Percentiles rank a stretch among this genome's conserved stretches.
Conservation (phyloP, 2,329 filamentous ascomycete genomes). For the Penicillium sp. region DNA sequence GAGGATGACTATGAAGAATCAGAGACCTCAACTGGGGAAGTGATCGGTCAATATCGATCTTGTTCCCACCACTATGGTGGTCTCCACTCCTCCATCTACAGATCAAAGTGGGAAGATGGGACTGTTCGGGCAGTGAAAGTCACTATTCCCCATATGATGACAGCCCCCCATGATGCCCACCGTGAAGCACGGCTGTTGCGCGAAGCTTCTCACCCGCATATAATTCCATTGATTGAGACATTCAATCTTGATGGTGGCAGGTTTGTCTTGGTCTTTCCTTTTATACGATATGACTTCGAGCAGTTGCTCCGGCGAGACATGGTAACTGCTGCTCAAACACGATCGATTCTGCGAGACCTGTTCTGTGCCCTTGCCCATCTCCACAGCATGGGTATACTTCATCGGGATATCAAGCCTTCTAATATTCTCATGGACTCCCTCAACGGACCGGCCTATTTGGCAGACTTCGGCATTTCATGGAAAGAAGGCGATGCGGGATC, state of each 20-base stretch:
- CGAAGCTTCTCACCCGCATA: constrained; percentile 55
- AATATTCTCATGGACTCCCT: constrained; percentile 72
- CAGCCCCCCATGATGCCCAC: constrained; percentile 76
- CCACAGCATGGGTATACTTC: constrained; percentile 74
- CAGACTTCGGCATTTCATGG: constrained; percentile 94
- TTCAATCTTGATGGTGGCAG: constrained; percentile 68
- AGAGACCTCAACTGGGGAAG: constrained; percentile 31
- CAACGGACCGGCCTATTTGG: constrained; percentile 70
- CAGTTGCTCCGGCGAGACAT: constrained; percentile 57
- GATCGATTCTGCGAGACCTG: constrained; percentile 61
- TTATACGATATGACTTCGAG: constrained; percentile 70
- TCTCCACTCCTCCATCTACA: constrained; percentile 80
- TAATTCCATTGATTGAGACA: constrained; percentile 69
- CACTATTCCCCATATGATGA: constrained; percentile 69
- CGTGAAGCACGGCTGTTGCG: constrained; percentile 76
- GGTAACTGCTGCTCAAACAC: constrained; percentile 41
- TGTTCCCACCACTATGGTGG: constrained; percentile 62
- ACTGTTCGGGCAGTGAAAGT: constrained; percentile 74
- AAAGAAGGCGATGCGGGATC: constrained; percentile 56
- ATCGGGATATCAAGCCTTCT: constrained; percentile 91
- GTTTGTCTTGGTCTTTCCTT: constrained; percentile 82
- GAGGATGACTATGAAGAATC: constrained; percentile 20
- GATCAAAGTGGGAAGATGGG: constrained; percentile 50
- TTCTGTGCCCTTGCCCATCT: constrained; percentile 70
- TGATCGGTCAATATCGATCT: constrained; percentile 56